These are phyloP conservation scores for Schizothecium vesticola DNA, from an alignment of 495 filamentous ascomycete genomes.

Conservation along the genomic window DNA sequence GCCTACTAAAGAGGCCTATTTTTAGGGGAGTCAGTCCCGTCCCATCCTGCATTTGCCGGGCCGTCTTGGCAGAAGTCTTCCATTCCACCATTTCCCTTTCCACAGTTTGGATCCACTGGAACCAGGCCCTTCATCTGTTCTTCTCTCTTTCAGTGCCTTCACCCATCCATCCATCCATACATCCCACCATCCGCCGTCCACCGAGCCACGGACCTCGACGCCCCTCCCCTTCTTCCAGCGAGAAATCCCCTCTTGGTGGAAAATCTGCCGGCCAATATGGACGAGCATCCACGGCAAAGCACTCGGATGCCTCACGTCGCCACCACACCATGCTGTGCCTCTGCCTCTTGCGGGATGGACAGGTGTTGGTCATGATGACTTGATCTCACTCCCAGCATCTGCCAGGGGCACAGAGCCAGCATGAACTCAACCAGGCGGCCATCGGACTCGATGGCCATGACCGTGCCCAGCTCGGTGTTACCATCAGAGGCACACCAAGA, in stretches of 20 bases:
- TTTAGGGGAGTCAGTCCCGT: conserved; percentile 8
- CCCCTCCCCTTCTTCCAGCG: neutral
- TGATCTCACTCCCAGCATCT: neutral
- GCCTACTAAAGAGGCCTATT: neutral
- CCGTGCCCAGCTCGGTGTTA: neutral
- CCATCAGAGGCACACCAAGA: conserved; percentile 11
- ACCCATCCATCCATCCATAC: conserved; percentile 2
- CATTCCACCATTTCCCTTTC: neutral
- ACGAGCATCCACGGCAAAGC: neutral
- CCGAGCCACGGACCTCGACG: neutral
- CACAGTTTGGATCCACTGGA: neutral
- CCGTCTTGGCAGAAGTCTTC: conserved; percentile 9
- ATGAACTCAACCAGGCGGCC: neutral
- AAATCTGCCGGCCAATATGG: neutral
- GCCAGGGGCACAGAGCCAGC: neutral
- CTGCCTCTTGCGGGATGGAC: neutral
- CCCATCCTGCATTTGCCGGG: conserved; percentile 10
- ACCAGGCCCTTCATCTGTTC: neutral
- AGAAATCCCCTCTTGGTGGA: neutral
- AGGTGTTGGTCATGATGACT: neutral
- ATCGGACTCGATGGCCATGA: neutral
- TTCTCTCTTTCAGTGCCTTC: neutral
- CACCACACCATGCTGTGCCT: neutral
- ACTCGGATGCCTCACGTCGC: neutral
- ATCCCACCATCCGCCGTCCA: neutral